Evolutionary conservation across 805 yeast genomes (phyloP).

Genomic region (Candida sithepensis): DNA sequence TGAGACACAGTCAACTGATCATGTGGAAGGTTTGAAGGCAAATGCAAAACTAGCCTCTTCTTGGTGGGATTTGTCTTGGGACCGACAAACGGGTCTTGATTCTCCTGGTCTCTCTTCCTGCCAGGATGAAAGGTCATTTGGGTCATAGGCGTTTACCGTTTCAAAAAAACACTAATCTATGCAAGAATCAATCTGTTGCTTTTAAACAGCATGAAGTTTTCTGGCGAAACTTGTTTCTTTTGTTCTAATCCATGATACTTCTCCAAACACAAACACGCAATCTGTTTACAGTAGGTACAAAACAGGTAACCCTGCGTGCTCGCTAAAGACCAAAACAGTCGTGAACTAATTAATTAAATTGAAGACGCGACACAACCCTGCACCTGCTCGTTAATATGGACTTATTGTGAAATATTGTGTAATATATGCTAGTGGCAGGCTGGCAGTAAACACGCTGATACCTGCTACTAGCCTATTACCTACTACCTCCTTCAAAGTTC

Average conservation of each 20-base stretch:
- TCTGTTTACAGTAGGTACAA: neutral
- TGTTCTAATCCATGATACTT: neutral
- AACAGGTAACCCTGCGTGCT: neutral
- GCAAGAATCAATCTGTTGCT: too few species aligned
- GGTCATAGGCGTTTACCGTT: too few species aligned
- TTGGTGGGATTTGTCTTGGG: slow-evolving; percentile 10
- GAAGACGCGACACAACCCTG: neutral
- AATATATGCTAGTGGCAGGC: too few species aligned
- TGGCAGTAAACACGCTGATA: too few species aligned
- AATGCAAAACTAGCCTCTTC: slow-evolving; percentile 16
- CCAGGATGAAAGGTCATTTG: neutral
- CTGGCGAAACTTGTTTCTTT: neutral
- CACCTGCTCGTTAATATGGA: too few species aligned
- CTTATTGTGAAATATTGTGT: too few species aligned
- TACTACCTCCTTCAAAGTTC: too few species aligned
- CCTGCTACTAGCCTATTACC: too few species aligned
- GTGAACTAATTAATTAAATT: neutral
- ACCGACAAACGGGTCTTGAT: slow-evolving; percentile 12
- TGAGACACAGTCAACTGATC: neutral
- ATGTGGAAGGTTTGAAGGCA: slow-evolving; percentile 15
- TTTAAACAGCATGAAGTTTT: too few species aligned
- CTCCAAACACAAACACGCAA: too few species aligned
- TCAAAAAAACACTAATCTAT: too few species aligned
- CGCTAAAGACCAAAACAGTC: neutral
- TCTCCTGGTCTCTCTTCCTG: slow-evolving; percentile 13